Conservation (phyloP, 345 rosid species). For the Salix arbutifolia region DNA sequence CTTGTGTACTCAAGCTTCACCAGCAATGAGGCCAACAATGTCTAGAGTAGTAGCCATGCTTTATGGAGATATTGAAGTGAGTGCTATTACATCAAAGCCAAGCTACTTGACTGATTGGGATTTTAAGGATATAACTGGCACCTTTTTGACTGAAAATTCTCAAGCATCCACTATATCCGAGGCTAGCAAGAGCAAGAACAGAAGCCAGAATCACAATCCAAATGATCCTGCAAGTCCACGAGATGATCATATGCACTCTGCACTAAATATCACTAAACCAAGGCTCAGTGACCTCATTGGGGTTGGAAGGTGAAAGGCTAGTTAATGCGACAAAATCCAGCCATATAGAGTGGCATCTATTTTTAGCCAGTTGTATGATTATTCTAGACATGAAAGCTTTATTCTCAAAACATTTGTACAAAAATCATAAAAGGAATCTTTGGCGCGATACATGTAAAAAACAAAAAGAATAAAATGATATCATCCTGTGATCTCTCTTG, state of each 20-base stretch:
- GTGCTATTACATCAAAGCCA: slow-evolving; percentile 23
- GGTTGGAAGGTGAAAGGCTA: slow-evolving; percentile 13
- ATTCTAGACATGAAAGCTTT: background rate
- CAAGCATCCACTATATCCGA: background rate
- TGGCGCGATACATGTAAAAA: too few species aligned
- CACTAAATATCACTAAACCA: slow-evolving; percentile 10
- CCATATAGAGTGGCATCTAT: background rate
- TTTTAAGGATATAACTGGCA: slow-evolving; percentile 7
- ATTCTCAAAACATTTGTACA: background rate
- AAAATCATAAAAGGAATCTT: too few species aligned
- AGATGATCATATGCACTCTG: background rate
- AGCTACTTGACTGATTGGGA: slow-evolving; percentile 32
- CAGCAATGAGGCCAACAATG: slow-evolving; percentile 27
- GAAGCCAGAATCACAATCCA: background rate
- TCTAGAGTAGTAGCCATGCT: slow-evolving; percentile 34
- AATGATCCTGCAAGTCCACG: background rate
- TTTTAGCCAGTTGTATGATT: background rate
- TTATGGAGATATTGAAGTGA: slow-evolving; percentile 29
- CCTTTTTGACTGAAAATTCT: slow-evolving; percentile 10
- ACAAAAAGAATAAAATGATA: too few species aligned
- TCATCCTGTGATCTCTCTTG: too few species aligned
- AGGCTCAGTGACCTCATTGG: slow-evolving; percentile 20
- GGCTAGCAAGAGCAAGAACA: background rate
- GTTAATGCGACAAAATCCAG: background rate
- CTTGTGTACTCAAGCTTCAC: slow-evolving; percentile 38